Evolutionary conservation across 768 basidiomycete species (phyloP).

Genomic region (Lactarius vividus): DNA sequence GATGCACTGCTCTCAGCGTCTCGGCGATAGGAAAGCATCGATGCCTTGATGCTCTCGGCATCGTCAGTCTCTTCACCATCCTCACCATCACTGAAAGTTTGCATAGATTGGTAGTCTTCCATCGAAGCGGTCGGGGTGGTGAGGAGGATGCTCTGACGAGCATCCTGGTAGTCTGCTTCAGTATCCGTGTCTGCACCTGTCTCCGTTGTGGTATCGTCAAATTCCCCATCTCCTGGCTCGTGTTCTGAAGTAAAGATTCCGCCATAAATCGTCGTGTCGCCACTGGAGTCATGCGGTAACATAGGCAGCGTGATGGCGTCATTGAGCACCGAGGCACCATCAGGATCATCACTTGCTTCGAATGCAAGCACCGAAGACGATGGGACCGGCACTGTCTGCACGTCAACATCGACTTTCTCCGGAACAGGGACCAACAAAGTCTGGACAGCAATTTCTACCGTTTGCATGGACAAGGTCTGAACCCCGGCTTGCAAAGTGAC

Average conservation of each 20-base stretch:
- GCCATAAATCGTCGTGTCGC: constrained; percentile 34
- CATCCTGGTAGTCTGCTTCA: constrained; percentile 73
- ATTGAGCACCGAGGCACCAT: constrained; percentile 14
- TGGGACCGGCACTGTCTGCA: constrained; percentile 24
- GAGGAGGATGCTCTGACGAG: constrained; percentile 59
- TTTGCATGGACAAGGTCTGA: constrained; percentile 38
- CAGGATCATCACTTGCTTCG: constrained; percentile 12
- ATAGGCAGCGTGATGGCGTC: constrained; percentile 23
- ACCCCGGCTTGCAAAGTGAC: constrained; percentile 33
- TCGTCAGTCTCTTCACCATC: constrained; percentile 56
- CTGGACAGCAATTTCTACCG: constrained; percentile 38
- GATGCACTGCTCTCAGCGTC: constrained; percentile 19
- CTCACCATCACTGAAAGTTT: constrained; percentile 54
- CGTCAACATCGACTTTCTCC: constrained; percentile 25
- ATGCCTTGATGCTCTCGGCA: constrained; percentile 72
- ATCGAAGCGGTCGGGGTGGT: constrained; percentile 63
- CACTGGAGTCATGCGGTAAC: constrained; percentile 32
- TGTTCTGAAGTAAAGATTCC: constrained; percentile 22
- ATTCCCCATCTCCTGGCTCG: constrained; percentile 40
- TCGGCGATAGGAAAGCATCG: constrained; percentile 38
- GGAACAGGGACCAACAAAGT: constrained; percentile 27
- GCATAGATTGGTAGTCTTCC: constrained; percentile 29
- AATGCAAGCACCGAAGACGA: constrained; percentile 20
- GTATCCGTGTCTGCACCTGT: constrained; percentile 68
- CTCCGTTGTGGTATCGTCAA: constrained; percentile 48